Evolutionary conservation across 495 filamentous ascomycete species (phyloP).

Genomic region (Penicillium longicatenatum): DNA sequence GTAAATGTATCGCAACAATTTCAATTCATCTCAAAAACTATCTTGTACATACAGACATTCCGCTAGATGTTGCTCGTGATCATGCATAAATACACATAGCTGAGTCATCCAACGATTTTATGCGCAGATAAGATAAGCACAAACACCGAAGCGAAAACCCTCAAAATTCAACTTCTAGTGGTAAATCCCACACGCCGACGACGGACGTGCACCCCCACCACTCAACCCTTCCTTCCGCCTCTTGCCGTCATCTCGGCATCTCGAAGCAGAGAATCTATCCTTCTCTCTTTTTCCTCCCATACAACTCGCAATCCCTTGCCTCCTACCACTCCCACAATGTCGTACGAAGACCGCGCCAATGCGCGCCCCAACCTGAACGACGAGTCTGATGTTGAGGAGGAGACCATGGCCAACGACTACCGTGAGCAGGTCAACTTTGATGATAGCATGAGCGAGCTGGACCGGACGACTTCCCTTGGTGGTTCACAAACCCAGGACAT

Average conservation of each 20-base stretch:
- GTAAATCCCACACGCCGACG: constrained; percentile 51
- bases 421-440: constrained; percentile 91
- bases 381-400: constrained; percentile 92
- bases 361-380: constrained; percentile 61
- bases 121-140: constrained; percentile 55
- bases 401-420: constrained; percentile 91
- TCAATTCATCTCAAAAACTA: too few relatives aligned
- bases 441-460: constrained; percentile 77
- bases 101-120: constrained; percentile 39
- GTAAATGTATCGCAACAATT: too few relatives aligned
- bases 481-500: constrained; percentile 70
- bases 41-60: too few relatives aligned
- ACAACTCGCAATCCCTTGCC: constrained; percentile 12
- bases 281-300: constrained; percentile 9
- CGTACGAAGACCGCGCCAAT: constrained; percentile 54
- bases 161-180: constrained; percentile 51
- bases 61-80: not conserved
- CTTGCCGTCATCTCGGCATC: constrained; percentile 29
- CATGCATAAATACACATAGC: constrained; percentile 2
- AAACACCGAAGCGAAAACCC: constrained; percentile 53
- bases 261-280: constrained; percentile 15
- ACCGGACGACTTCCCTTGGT: constrained; percentile 59
- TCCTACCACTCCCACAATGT: constrained; percentile 36
- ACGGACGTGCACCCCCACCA: constrained; percentile 35
- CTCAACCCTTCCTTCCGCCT: constrained; percentile 23